Evolutionary conservation across 345 rosid species (phyloP).

Genomic region (Eucalyptus marginata): DNA sequence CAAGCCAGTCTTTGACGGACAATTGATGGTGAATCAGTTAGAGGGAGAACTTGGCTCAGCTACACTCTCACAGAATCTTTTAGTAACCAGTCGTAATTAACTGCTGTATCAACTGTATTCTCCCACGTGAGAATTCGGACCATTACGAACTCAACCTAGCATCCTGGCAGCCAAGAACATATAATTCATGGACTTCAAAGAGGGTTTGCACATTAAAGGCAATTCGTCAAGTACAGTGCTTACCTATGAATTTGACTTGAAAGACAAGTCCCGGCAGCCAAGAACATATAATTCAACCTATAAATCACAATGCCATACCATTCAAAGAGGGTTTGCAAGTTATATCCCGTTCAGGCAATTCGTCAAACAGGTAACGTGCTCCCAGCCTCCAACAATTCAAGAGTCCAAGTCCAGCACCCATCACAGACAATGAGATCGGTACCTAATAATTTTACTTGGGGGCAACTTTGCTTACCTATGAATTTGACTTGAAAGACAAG

Average conservation of each 20-base stretch:
- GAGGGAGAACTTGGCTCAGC: not conserved
- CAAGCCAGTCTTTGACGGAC: not conserved
- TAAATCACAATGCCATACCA: not conserved
- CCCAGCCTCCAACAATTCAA: not conserved
- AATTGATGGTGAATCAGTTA: not conserved
- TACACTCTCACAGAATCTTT: not conserved
- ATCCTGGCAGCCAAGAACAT: too few species aligned
- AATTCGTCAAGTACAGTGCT: not conserved
- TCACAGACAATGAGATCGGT: not conserved
- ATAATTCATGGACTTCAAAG: too few species aligned
- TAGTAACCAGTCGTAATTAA: not conserved
- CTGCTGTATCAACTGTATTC: not conserved
- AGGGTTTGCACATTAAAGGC: too few species aligned
- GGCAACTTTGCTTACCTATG: conserved; percentile 10
- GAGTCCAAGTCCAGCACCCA: not conserved
- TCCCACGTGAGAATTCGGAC: not conserved
- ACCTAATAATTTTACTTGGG: not conserved
- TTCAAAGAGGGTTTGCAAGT: not conserved
- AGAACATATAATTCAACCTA: not conserved
- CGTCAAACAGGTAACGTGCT: not conserved
- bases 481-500: not conserved
- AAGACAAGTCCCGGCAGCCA: not conserved
- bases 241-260: not conserved
- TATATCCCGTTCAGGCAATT: not conserved
- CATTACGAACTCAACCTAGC: not conserved